Evolutionary conservation across 164 flowering plant genomes (phyloP), one percentile per base, ranked within the genome.

Genomic region (Echeveria elegans): DNA sequence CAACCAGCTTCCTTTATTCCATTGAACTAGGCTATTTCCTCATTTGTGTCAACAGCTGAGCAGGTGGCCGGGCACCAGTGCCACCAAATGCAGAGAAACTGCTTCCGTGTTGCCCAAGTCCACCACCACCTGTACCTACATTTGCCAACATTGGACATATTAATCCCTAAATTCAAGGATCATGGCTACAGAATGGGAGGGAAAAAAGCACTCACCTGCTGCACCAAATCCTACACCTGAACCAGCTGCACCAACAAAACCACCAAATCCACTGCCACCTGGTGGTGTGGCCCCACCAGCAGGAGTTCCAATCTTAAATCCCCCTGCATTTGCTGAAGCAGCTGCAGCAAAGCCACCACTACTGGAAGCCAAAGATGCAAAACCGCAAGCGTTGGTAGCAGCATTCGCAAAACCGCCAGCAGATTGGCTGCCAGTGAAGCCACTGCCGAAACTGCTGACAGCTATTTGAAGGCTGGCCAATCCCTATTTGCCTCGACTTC

Each of bases 401-500:
- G 21, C 24, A 58, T 36, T 65, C 19, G 77, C 75, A 72, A 80
- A 77, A 0, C 83, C 82, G 58, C 80, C 75, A 30, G 65, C 64
- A 34, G 37, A 34, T 26, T 48, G 72, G 21, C 23, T 24, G 48
- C 65, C 64, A 31, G 74, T 24, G 73, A 79, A 75, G 11, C 82
- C 83, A 71, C 80, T 74, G 61, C 82, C 78, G 73, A 80, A 79
- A 63, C 85, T 75, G 72, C 76, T 70, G 6, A 77, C 67, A 77
- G 60, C 79, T 81, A 56, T 70, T 70, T 24, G 86, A 92, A 2
- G 85, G 85, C 36, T 77, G 47, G 66, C 86, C 83, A 53, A 81
- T 36, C 56, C 97, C 96, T 52, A 94, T 63, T 77, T 94, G 97
- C 73, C 99, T 88, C 19, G 97, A 89, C 77, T 94, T 96, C 72